These are phyloP conservation scores for Crithidia bombi DNA, from an alignment of 208 protist genomes.

Conservation along the genomic window DNA sequence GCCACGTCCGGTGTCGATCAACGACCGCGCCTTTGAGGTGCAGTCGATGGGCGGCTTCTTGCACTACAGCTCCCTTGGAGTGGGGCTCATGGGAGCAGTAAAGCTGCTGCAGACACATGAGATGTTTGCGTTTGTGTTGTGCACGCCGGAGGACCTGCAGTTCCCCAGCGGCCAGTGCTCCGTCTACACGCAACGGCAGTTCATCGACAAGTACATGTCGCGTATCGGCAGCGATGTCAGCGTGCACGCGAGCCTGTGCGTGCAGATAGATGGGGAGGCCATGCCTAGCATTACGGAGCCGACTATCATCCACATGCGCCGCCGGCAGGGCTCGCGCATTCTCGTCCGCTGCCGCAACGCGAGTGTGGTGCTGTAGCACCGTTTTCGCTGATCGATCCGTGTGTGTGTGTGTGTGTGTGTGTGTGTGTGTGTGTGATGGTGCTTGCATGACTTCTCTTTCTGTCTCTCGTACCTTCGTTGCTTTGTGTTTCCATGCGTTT, in stretches of 20 bases:
- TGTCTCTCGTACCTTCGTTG: constrained; percentile 6
- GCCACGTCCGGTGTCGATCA: constrained; percentile 53
- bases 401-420: constrained; percentile 16
- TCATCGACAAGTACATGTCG: constrained; percentile 31
- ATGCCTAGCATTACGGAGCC: constrained; percentile 58
- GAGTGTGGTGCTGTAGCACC: constrained; percentile 41
- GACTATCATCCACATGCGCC: constrained; percentile 60
- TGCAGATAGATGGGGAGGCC: constrained; percentile 85
- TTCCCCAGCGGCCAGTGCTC: constrained; percentile 26
- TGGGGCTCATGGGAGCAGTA: constrained; percentile 47
- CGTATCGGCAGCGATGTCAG: constrained; percentile 29
- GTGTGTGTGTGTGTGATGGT: too few species aligned
- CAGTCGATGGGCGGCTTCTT: constrained; percentile 76
- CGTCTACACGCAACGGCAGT: constrained; percentile 31
- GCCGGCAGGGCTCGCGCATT: constrained; percentile 31
- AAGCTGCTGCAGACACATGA: constrained; percentile 77
- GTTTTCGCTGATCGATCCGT: constrained; percentile 3
- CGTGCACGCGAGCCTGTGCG: constrained; percentile 45
- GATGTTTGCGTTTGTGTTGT: constrained; percentile 76
- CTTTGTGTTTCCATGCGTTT: constrained; percentile 7
- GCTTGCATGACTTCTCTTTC: too few species aligned
- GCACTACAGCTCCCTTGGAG: constrained; percentile 64
- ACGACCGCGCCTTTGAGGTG: constrained; percentile 81
- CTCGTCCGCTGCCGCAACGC: constrained; percentile 71
- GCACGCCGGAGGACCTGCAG: constrained; percentile 69